A percentile compares a stretch with the other conserved stretches of the same genome.
Evolutionary conservation across 2,329 filamentous ascomycete genomes (phyloP).

Genomic region (Claviceps sp.): DNA sequence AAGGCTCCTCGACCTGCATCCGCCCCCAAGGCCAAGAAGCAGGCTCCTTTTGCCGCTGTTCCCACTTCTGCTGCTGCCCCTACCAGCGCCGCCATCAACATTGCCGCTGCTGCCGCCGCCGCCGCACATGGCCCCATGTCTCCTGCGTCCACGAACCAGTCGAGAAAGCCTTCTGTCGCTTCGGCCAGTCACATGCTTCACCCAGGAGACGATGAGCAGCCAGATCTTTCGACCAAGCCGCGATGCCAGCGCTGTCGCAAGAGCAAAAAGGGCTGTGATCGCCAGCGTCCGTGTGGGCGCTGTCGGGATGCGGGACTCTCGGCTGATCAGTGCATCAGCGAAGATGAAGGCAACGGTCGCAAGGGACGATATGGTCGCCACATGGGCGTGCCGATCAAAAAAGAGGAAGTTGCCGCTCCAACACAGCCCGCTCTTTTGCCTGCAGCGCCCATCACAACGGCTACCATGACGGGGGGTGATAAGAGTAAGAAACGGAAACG

Average conservation of each 20-base stretch:
- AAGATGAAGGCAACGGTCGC: constrained; percentile 93
- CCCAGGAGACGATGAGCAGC: constrained; percentile 71
- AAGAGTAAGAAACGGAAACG: constrained; percentile 52
- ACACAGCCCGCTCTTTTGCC: constrained; percentile 27
- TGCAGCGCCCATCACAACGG: constrained; percentile 29
- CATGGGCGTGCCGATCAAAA: constrained; percentile 54
- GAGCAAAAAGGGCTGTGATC: constrained; percentile 98
- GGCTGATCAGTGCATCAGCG: constrained; percentile 87
- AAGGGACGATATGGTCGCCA: constrained; percentile 79
- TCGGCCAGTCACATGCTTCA: constrained; percentile 37
- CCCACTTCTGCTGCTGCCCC: background rate
- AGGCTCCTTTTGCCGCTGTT: constrained; percentile 16
- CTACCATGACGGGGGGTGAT: constrained; percentile 24
- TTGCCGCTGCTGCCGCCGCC: constrained; percentile 6
- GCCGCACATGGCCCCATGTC: constrained; percentile 37
- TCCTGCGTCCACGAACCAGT: constrained; percentile 53
- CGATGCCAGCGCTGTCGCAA: constrained; percentile 97
- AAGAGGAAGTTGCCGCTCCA: constrained; percentile 33
- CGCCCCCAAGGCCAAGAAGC: constrained; percentile 39
- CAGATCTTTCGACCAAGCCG: constrained; percentile 87
- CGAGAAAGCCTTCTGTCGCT: constrained; percentile 62
- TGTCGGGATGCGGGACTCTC: constrained; percentile 94
- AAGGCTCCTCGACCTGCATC: constrained; percentile 28
- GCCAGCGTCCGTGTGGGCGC: constrained; percentile 84
- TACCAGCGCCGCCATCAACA: constrained; percentile 6